A percentile compares a stretch with the other conserved stretches of the same genome.
phyloP scores from a whole-genome alignment of 2,329 filamentous ascomycete genomes.

The Botrytis byssoidea region DNA sequence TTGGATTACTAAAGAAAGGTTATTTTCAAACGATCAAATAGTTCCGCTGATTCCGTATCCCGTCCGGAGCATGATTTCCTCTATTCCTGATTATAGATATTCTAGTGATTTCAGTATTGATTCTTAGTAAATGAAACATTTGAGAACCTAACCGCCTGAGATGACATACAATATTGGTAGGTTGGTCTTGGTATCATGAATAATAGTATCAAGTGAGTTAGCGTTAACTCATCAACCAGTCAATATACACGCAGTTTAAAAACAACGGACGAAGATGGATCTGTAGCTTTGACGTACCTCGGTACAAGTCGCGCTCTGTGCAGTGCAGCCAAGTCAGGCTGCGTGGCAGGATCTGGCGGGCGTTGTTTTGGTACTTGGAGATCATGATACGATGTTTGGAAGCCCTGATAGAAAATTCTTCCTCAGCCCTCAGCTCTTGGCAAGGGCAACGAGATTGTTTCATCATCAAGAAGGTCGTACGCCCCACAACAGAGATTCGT shows the following conservation, averaged over 20 bases:
- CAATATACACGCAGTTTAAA: background rate
- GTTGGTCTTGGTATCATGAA: conserved; percentile 5
- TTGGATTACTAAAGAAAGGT: background rate
- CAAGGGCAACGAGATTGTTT: conserved; percentile 5
- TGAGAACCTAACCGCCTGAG: background rate
- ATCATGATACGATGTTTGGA: conserved; percentile 8
- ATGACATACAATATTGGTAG: background rate
- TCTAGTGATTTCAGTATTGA: background rate
- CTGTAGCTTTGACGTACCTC: conserved; percentile 10
- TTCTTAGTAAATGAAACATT: background rate
- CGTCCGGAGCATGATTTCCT: background rate
- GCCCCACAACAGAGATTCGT: conserved; percentile 1
- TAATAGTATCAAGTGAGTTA: background rate
- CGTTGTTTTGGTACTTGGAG: background rate
- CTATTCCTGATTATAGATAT: background rate
- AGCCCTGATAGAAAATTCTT: conserved; percentile 3
- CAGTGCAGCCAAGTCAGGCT: conserved; percentile 2
- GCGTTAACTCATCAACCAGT: background rate
- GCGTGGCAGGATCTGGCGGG: conserved; percentile 12
- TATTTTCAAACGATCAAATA: background rate
- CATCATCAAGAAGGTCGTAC: background rate
- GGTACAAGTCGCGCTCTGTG: conserved; percentile 4
- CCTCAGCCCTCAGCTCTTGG: conserved; percentile 2
- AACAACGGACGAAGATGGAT: conserved; percentile 2
- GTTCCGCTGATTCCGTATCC: background rate